Evolutionary conservation across 163 green algal genomes (phyloP).

Genomic region (Chlorella variabilis): DNA sequence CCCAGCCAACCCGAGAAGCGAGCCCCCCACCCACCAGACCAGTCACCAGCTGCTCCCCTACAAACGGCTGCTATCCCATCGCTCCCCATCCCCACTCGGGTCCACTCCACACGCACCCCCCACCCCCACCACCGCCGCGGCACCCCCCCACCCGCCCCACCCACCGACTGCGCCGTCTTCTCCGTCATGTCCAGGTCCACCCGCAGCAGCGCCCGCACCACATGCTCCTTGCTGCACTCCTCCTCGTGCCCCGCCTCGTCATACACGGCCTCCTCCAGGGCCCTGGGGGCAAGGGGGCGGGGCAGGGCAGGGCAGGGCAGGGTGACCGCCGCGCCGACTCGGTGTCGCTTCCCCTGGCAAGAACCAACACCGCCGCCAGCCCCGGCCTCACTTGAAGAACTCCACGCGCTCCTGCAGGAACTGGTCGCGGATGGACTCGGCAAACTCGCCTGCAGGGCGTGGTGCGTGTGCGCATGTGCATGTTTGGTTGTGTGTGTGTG

Average conservation of each 20-base stretch:
- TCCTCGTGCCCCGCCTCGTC: slow-evolving; percentile 50
- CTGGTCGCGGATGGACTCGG: slow-evolving; percentile 71
- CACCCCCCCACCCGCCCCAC: background rate
- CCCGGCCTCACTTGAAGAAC: slow-evolving; percentile 51
- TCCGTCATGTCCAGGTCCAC: slow-evolving; percentile 50
- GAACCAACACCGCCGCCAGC: too few species aligned
- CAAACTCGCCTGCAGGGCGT: slow-evolving; percentile 63
- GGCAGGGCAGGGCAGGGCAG: background rate
- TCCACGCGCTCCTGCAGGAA: slow-evolving; percentile 64
- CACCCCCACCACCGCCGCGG: too few species aligned
- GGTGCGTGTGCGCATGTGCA: background rate
- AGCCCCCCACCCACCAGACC: too few species aligned
- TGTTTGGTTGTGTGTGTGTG: background rate
- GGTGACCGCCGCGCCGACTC: background rate
- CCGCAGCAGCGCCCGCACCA: slow-evolving; percentile 45
- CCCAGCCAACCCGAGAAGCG: too few species aligned
- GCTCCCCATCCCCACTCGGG: too few species aligned
- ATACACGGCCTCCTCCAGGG: slow-evolving; percentile 57
- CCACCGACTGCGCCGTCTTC: slow-evolving; percentile 32
- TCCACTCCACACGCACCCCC: too few species aligned
- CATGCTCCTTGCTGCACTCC: slow-evolving; percentile 42
- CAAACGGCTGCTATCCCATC: too few species aligned
- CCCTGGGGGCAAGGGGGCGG: too few species aligned
- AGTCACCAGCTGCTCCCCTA: too few species aligned
- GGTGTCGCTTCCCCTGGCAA: too few species aligned